Conservation (phyloP, 1,284 basidiomycete genomes). For the Chalciporus piperatoides region DNA sequence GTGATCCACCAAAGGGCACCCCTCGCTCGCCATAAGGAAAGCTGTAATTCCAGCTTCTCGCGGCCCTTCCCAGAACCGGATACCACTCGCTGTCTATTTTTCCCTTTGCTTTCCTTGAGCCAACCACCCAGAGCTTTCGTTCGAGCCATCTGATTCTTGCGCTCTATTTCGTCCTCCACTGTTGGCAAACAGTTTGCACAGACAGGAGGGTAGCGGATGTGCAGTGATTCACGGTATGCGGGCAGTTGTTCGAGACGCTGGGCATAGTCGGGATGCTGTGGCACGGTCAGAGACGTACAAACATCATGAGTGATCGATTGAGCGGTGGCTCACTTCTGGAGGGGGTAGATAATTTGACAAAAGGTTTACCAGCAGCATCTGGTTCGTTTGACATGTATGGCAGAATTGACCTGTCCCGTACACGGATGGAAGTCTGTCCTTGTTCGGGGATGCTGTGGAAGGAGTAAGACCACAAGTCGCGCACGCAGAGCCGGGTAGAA, state of each 20-base stretch:
- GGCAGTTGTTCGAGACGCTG: constrained; percentile 60
- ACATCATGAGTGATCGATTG: neutral
- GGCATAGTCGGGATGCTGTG: constrained; percentile 68
- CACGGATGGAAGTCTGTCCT: constrained; percentile 58
- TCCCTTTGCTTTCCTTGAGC: constrained; percentile 60
- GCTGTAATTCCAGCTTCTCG: constrained; percentile 41
- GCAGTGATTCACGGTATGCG: constrained; percentile 69
- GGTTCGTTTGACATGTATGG: constrained; percentile 84
- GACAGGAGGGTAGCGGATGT: constrained; percentile 82
- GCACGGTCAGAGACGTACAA: neutral
- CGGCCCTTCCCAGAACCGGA: constrained; percentile 38
- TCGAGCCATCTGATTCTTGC: constrained; percentile 78
- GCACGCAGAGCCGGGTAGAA: neutral
- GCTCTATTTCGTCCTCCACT: constrained; percentile 76
- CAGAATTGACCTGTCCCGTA: constrained; percentile 71
- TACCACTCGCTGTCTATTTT: constrained; percentile 46
- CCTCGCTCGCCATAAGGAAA: constrained; percentile 58
- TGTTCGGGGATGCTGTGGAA: constrained; percentile 57
- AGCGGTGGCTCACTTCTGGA: constrained; percentile 46
- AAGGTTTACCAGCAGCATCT: constrained; percentile 80
- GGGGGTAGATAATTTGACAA: constrained; percentile 83
- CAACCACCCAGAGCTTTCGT: constrained; percentile 70
- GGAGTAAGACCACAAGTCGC: constrained; percentile 2
- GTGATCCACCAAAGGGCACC: constrained; percentile 59
- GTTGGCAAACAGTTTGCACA: constrained; percentile 71